Percentiles rank a stretch among this genome's conserved stretches.
Conservation (phyloP, 2,329 filamentous ascomycete species). For the Pseudocercospora vitis region DNA sequence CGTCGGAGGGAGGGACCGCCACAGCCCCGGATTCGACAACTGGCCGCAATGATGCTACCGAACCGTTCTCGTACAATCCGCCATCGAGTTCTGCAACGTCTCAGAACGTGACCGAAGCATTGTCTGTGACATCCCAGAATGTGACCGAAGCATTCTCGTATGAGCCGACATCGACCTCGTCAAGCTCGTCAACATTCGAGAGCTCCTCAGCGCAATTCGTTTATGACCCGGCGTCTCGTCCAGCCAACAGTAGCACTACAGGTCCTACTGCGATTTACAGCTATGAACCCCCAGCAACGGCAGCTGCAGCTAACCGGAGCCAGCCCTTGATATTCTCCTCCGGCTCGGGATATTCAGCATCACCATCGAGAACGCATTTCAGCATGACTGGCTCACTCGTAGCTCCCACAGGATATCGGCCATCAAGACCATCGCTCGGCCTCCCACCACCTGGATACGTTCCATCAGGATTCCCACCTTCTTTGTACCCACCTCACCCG, state of each 20-base stretch:
- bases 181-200: background rate
- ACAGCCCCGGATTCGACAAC: background rate
- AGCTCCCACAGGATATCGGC: background rate
- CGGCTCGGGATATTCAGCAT: background rate
- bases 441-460: background rate
- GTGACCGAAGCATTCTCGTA: background rate
- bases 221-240: background rate
- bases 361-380: background rate
- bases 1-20: background rate
- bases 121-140: background rate
- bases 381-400: background rate
- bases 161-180: background rate
- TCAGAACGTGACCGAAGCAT: background rate
- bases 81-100: background rate
- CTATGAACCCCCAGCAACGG: background rate
- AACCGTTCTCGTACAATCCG: constrained; percentile 1
- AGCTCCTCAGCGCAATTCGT: background rate
- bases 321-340: background rate
- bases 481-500: constrained; percentile 14
- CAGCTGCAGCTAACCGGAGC: background rate
- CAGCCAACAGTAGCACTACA: background rate
- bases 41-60: background rate
- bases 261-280: background rate
- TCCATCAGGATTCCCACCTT: background rate
- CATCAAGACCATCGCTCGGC: background rate